Conservation (phyloP, 192 early-diverging fungal species). For the Backusella tuberculispora region DNA sequence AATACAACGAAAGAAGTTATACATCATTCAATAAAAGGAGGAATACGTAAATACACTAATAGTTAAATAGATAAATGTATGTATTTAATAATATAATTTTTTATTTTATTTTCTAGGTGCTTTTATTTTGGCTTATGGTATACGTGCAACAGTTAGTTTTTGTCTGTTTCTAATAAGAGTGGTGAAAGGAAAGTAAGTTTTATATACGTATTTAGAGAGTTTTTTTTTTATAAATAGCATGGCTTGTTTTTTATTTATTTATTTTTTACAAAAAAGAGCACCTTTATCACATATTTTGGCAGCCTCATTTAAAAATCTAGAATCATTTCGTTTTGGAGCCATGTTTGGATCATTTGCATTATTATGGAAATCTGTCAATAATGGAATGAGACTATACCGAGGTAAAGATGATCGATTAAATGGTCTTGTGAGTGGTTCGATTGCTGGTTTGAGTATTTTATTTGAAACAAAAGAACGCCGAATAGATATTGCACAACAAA, state of each 20-base stretch:
- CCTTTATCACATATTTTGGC: slow-evolving; percentile 48
- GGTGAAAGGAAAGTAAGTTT: slow-evolving; percentile 39
- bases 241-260: too few species aligned
- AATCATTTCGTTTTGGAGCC: slow-evolving; percentile 69
- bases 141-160: slow-evolving; percentile 61
- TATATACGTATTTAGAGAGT: neutral
- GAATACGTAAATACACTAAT: slow-evolving; percentile 33
- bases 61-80: neutral
- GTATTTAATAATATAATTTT: neutral
- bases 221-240: too few species aligned
- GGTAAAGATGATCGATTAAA: slow-evolving; percentile 60
- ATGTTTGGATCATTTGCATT: slow-evolving; percentile 79
- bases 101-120: slow-evolving; percentile 34
- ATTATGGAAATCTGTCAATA: slow-evolving; percentile 75
- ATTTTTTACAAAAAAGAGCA: slow-evolving; percentile 39
- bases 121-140: slow-evolving; percentile 55
- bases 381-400: slow-evolving; percentile 54
- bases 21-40: slow-evolving; percentile 54
- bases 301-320: slow-evolving; percentile 57
- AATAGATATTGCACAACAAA: slow-evolving; percentile 57
- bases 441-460: slow-evolving; percentile 57
- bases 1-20: slow-evolving; percentile 40
- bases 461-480: slow-evolving; percentile 59
- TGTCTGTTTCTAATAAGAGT: slow-evolving; percentile 54
- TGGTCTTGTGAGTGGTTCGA: slow-evolving; percentile 54